phyloP scores from a whole-genome alignment of 2,329 filamentous ascomycete genomes.

The Colletotrichum cordylinicola region DNA sequence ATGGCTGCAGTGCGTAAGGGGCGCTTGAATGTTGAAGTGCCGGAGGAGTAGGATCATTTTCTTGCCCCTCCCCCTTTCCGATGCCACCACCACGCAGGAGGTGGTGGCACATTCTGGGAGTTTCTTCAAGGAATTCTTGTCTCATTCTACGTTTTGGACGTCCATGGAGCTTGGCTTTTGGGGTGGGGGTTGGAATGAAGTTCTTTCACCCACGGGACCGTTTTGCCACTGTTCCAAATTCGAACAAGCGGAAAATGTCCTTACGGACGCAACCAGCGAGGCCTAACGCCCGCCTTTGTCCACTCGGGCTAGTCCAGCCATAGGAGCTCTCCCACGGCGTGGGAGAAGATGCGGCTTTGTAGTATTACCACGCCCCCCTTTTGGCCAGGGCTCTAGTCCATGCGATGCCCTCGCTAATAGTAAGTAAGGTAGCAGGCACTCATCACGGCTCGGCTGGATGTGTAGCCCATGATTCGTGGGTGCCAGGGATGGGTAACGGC shows the following conservation, averaged over 20 bases:
- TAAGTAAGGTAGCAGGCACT: background rate
- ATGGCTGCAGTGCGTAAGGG: background rate
- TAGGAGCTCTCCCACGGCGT: background rate
- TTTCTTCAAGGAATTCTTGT: background rate
- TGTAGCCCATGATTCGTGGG: conserved; percentile 18
- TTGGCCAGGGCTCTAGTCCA: background rate
- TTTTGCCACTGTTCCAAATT: conserved; percentile 17
- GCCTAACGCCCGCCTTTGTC: conserved; percentile 12
- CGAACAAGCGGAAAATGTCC: background rate
- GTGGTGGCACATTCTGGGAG: background rate
- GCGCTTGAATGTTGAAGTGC: background rate
- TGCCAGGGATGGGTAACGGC: background rate
- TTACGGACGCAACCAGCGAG: conserved; percentile 17
- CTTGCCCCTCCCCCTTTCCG: background rate
- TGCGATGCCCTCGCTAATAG: background rate
- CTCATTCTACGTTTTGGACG: background rate
- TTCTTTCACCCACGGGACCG: background rate
- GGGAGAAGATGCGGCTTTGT: background rate
- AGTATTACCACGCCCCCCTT: background rate
- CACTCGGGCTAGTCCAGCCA: background rate
- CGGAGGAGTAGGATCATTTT: background rate
- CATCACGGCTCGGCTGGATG: background rate
- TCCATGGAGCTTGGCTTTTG: background rate
- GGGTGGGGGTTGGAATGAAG: background rate
- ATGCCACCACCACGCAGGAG: background rate